These are phyloP conservation scores for Solanum paucissectum DNA, from an alignment of 257 asterid species.

Conservation along the genomic window DNA sequence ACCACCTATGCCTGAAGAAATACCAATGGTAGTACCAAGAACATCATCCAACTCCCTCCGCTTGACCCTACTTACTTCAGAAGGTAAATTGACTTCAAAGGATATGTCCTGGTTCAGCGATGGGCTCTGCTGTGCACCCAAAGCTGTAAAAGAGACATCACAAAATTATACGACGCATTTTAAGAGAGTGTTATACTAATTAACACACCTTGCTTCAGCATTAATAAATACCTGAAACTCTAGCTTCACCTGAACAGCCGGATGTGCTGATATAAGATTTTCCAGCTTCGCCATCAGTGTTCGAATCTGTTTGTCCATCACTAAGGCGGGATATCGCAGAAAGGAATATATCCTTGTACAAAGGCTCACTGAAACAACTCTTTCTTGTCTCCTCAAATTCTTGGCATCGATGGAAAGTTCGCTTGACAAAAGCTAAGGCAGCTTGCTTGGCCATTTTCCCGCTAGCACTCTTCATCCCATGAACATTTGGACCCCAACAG, in stretches of 20 bases:
- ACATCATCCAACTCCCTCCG: slow-evolving; percentile 67
- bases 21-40: slow-evolving; percentile 42
- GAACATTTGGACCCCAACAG: slow-evolving; percentile 69
- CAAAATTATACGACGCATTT: neutral
- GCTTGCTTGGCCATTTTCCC: slow-evolving; percentile 85
- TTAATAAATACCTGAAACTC: slow-evolving; percentile 51
- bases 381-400: slow-evolving; percentile 61
- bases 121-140: slow-evolving; percentile 65
- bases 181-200: neutral
- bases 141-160: slow-evolving; percentile 33
- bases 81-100: slow-evolving; percentile 43
- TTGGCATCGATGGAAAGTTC: slow-evolving; percentile 54
- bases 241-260: slow-evolving; percentile 44
- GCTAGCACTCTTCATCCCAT: slow-evolving; percentile 76
- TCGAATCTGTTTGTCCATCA: slow-evolving; percentile 38
- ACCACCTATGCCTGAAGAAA: slow-evolving; percentile 45
- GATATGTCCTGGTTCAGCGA: slow-evolving; percentile 38
- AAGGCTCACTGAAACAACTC: slow-evolving; percentile 73
- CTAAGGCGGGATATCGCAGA: slow-evolving; percentile 47
- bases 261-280: slow-evolving; percentile 37
- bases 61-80: slow-evolving; percentile 50
- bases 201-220: neutral
- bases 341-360: slow-evolving; percentile 53
- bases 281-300: slow-evolving; percentile 41
- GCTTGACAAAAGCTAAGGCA: slow-evolving; percentile 72